Conservation (phyloP, 148 eudicot species). For the Beta vulgaris region DNA sequence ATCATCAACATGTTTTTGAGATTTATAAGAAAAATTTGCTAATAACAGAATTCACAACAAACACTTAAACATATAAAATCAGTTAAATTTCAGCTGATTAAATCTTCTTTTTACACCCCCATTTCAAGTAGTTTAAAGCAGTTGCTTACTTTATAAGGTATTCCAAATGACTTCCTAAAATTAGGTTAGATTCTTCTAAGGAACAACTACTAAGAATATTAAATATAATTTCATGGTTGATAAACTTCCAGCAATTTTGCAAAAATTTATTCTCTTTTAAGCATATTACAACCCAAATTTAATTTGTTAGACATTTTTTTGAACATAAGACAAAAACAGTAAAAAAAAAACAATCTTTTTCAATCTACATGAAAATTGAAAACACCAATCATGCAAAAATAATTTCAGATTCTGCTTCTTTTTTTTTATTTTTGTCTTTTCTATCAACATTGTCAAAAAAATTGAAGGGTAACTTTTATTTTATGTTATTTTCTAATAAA, state of each 20-base stretch:
- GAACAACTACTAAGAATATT: not conserved
- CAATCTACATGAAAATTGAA: not conserved
- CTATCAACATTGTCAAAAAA: constrained; percentile 7
- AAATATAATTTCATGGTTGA: not conserved
- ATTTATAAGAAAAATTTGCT: not conserved
- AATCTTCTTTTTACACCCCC: constrained; percentile 5
- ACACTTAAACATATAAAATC: constrained; percentile 8
- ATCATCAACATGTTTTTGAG: constrained; percentile 9
- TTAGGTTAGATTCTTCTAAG: constrained; percentile 23
- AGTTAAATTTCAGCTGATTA: constrained; percentile 18
- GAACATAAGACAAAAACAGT: not conserved
- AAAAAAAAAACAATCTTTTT: not conserved
- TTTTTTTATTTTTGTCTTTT: constrained; percentile 1
- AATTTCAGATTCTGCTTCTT: not conserved
- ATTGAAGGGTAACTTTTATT: not conserved
- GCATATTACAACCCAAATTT: not conserved
- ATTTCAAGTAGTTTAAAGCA: constrained; percentile 11
- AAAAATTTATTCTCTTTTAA: not conserved
- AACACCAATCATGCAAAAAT: no score
- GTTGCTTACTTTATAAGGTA: constrained; percentile 28
- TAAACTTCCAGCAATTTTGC: not conserved
- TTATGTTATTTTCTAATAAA: not conserved
- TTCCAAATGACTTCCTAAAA: constrained; percentile 14
- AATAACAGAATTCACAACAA: not conserved
- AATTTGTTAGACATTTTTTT: constrained; percentile 1